Evolutionary conservation across 495 filamentous ascomycete genomes (phyloP), one percentile per base, ranked within the genome.

Genomic region (Elasticomyces elasticus): DNA sequence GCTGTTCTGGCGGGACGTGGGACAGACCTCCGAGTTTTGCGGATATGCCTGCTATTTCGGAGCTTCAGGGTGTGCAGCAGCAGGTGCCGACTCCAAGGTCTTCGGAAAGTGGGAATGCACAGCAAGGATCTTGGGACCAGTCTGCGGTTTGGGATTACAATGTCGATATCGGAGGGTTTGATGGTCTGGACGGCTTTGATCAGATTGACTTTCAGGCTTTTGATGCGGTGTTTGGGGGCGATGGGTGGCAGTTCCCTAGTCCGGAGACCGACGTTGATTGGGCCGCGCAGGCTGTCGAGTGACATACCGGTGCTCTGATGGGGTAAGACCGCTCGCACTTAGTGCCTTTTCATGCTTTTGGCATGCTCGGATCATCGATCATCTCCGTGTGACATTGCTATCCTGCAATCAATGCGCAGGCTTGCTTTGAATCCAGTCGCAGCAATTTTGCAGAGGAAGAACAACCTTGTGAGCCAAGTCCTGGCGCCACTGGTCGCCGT

Each of bases 151-250:
- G 17, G 6, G 45, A 17, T 9, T 24, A 24, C 11, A 49, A 57
- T 23, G 17, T 17, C 13, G 27, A 50, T 24, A 31, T 51, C 12
- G 37, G 35, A 11, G 20, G 12, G 9, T 33, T 51, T 13, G 38
- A 43, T 17, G 19, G 20, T 13, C n/a, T 51, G 9, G 38, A 43
- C 15, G 19, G 20, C n/a, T 13, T 33, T 24, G 47, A 44, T 24
- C 23, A 50, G 17, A 57, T 57, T 26, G 49, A 57, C 54, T 57
- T 57, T 40, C 23, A 23, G 10, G 54, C 54, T 24, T 57, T 57
- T 40, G 49, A 57, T n/a, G 28, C 37, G 6, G 54, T 57, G 26
- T 57, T 57, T 22, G 54, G 31, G 7, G 44, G 47, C 15, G 35
- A 35, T 2, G 26, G 11, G 9, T 57, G 54, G 54, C 48, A 51